These are phyloP conservation scores for Tanacetum coccineum DNA, from an alignment of 129 eudicot species.

Conservation along the genomic window DNA sequence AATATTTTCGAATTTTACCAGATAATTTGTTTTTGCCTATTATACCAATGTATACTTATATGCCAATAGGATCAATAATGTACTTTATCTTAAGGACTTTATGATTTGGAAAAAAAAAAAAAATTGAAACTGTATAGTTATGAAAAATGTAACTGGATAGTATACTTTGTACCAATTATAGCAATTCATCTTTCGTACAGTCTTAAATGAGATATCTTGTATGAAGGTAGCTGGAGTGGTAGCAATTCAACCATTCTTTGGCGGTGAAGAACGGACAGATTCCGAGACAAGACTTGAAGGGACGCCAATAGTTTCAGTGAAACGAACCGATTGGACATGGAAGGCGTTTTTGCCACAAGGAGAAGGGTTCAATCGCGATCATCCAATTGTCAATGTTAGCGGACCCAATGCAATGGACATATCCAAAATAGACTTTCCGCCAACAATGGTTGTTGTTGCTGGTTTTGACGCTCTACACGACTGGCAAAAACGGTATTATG, in stretches of 20 bases:
- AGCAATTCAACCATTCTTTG: conserved; percentile 25
- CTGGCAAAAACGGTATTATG: conserved; percentile 26
- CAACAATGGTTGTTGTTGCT: conserved; percentile 21
- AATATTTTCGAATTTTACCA: no score
- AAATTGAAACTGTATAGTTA: no score
- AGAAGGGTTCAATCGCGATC: conserved; percentile 21
- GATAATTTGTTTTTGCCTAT: no score
- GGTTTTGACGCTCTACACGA: conserved; percentile 17
- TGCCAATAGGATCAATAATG: no score
- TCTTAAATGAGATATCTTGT: not conserved
- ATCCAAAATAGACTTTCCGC: conserved; percentile 23
- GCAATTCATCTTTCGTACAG: no score
- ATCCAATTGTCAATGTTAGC: conserved; percentile 20
- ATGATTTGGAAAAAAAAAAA: no score
- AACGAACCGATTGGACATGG: conserved; percentile 30
- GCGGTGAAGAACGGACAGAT: conserved; percentile 24
- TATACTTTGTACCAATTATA: no score
- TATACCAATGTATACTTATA: no score
- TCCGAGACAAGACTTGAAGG: conserved; percentile 17
- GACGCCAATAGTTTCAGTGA: conserved; percentile 11
- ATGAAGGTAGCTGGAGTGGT: conserved; percentile 31
- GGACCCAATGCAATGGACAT: conserved; percentile 29
- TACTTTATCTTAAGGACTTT: no score
- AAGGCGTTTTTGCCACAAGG: conserved; percentile 26
- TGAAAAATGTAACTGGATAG: no score